These are phyloP conservation scores for Hanseniaspora jakobsenii DNA, from an alignment of 805 yeast species.

Conservation along the genomic window DNA sequence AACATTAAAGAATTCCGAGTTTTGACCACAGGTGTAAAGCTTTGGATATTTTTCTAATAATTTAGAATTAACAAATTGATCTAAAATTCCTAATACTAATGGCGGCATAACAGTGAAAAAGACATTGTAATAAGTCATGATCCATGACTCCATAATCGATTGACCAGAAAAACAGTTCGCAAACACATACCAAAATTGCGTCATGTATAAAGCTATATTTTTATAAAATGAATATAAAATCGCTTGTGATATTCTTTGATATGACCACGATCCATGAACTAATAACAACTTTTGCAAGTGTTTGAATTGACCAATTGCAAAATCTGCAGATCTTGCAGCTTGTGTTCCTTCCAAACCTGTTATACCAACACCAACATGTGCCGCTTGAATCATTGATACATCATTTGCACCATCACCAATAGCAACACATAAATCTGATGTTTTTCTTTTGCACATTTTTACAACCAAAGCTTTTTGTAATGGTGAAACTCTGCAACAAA, in stretches of 20 bases:
- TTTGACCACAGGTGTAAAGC: conserved; percentile 80
- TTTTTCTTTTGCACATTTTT: conserved; percentile 77
- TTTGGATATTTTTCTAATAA: conserved; percentile 86
- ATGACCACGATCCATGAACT: conserved; percentile 97
- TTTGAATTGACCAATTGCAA: conserved; percentile 91
- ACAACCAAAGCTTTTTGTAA: conserved; percentile 93
- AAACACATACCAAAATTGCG: conserved; percentile 96
- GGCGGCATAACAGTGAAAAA: conserved; percentile 93
- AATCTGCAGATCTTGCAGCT: conserved; percentile 96
- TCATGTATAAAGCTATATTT: conserved; percentile 89
- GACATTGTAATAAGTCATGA: conserved; percentile 88
- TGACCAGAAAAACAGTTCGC: conserved; percentile 89
- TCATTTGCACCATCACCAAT: conserved; percentile 99
- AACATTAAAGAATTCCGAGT: conserved; percentile 78
- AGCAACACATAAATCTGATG: conserved; percentile 63
- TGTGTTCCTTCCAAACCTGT: conserved; percentile 99
- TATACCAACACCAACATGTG: conserved; percentile 97
- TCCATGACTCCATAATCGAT: conserved; percentile 94
- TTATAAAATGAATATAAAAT: conserved; percentile 91
- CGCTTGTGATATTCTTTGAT: conserved; percentile 85
- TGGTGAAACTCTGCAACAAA: conserved; percentile 97
- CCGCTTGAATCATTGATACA: conserved; percentile 98
- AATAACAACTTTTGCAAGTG: conserved; percentile 68
- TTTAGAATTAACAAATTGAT: conserved; percentile 87
- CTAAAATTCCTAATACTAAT: conserved; percentile 89